Base-by-base conservation (phyloP, 2,329 filamentous ascomycete genomes). In the Dactylonectria estremocensis region DNA sequence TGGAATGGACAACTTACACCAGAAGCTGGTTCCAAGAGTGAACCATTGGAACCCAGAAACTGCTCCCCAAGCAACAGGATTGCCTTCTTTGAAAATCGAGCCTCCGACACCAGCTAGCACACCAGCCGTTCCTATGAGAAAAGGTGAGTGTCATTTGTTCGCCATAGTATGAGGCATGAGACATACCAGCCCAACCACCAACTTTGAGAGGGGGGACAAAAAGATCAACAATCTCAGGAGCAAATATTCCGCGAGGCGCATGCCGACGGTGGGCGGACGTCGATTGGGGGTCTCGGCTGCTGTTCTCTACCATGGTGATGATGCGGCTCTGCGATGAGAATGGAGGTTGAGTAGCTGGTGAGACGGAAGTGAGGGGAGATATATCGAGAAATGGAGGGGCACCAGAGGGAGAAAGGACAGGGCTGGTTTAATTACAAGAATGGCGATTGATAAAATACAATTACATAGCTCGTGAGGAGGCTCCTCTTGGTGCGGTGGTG, bases 31-130 rank as follows among this genome's bases (percentile, higher is more conserved):
- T 40, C 94, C 94, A 45, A 97, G 86, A 48, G 89, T 87, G 80
- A 94, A 94, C 89, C 93, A 97, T 82, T 97, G 94, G 46, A 93
- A 84, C 18, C 93, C 92, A 22, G 92, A 91, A 43, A 91, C 87
- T 13, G 92, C 73, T 0, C 93, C 91, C 81, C 94, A 95, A 7
- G 95, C 81, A 2, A 90, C 86, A 4, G 93, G 91, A 14, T 88
- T 89, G 22, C 84, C 86, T 18, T 92, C 91, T 65, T 90, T 88
- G 54, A 95, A 80, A 53, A 97, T 91, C 31, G 94, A 95, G 40
- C 88, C 87, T 56, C 91, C 88, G 58, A 92, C 91, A 40, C 92
- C 92, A 59, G 89, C 84, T 33, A 93, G 78, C 28, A 91, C 78
- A 35, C 93, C 93, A 53, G 86, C 83, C 24, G 83, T 81, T 50